Percentiles rank a stretch among this genome's conserved stretches.
These are phyloP conservation scores for Hericium alpestre DNA, from an alignment of 768 basidiomycete species.

Conservation along the genomic window DNA sequence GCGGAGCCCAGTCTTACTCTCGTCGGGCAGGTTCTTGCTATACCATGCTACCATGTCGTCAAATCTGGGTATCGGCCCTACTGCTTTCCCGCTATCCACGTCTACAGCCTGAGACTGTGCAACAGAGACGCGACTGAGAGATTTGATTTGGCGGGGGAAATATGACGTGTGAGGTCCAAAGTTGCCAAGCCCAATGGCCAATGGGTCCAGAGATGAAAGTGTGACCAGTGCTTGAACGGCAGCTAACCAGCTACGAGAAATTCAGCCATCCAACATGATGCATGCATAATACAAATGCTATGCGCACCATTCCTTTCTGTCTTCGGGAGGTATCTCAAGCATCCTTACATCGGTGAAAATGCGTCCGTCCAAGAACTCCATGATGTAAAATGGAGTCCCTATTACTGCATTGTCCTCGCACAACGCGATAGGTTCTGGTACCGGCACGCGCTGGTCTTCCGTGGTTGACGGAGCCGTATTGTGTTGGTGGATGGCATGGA, in stretches of 20 bases:
- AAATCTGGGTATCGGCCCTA: conserved; percentile 69
- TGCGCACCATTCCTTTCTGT: conserved; percentile 62
- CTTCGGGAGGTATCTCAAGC: conserved; percentile 51
- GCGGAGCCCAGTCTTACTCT: conserved; percentile 61
- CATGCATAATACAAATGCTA: neutral
- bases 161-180: conserved; percentile 74
- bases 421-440: conserved; percentile 74
- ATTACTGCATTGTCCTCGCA: conserved; percentile 72
- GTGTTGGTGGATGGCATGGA: conserved; percentile 65
- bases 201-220: conserved; percentile 54
- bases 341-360: conserved; percentile 84
- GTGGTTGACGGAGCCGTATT: conserved; percentile 47
- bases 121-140: conserved; percentile 70
- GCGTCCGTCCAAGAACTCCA: conserved; percentile 91
- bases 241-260: conserved; percentile 58
- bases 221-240: conserved; percentile 62
- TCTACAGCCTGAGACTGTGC: conserved; percentile 65
- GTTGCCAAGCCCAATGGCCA: conserved; percentile 51
- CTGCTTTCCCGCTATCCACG: conserved; percentile 44
- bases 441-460: conserved; percentile 52
- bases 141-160: conserved; percentile 90
- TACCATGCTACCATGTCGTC: conserved; percentile 73
- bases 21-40: conserved; percentile 60
- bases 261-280: neutral
- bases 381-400: conserved; percentile 90